phyloP scores from a whole-genome alignment of 169 alveolate species.

The Fabrea salina region DNA sequence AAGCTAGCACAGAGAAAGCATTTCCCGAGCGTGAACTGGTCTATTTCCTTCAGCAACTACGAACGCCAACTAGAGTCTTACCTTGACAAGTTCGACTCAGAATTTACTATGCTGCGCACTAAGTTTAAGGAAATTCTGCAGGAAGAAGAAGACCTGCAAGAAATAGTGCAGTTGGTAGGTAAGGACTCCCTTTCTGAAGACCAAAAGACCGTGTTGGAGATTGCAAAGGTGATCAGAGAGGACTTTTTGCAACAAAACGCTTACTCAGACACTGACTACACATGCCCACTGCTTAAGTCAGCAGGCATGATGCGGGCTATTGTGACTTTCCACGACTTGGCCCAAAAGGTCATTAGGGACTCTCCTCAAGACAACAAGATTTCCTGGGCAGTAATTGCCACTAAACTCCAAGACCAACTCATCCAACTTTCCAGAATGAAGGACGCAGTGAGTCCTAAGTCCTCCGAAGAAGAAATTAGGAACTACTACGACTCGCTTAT shows the following conservation, averaged over 20 bases:
- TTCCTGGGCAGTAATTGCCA: constrained; percentile 91
- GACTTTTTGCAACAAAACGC: constrained; percentile 98
- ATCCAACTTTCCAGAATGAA: constrained; percentile 90
- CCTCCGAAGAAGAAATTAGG: constrained; percentile 65
- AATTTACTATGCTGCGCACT: constrained; percentile 88
- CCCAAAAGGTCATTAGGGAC: constrained; percentile 87
- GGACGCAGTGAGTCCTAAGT: constrained; percentile 82
- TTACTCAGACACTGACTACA: constrained; percentile 96
- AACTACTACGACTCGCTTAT: constrained; percentile 37
- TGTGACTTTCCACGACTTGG: constrained; percentile 90
- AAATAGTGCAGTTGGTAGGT: constrained; percentile 98
- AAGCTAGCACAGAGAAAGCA: constrained; percentile 98
- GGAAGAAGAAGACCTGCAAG: constrained; percentile 95
- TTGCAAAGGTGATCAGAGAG: constrained; percentile 96
- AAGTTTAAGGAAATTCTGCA: constrained; percentile 92
- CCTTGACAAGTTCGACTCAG: constrained; percentile 92
- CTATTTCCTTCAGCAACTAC: constrained; percentile 95
- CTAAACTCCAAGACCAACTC: constrained; percentile 87
- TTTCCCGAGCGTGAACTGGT: constrained; percentile 99
- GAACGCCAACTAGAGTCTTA: constrained; percentile 93
- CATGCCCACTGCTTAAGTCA: constrained; percentile 96
- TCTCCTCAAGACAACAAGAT: constrained; percentile 81
- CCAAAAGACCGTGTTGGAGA: constrained; percentile 85
- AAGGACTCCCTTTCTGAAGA: constrained; percentile 96
- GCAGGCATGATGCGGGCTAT: constrained; percentile 97